Evolutionary conservation across 352 stramenopile species (phyloP), one percentile per base, ranked within the genome.

Genomic region (Phytophthora tubulina): DNA sequence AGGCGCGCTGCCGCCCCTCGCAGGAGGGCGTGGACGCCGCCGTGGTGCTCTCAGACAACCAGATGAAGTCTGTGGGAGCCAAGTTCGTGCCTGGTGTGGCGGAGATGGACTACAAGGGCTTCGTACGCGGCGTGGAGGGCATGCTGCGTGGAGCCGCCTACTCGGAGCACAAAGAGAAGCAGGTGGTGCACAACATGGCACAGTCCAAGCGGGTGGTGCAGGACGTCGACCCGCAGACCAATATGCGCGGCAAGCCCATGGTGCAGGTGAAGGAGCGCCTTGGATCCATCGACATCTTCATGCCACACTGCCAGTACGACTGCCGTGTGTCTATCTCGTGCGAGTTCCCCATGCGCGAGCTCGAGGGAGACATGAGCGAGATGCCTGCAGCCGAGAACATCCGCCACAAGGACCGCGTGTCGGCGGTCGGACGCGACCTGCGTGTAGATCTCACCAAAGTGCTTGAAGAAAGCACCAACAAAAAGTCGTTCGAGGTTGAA

Each of bases 401-500:
- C 42, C 81, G 85, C 13, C 81, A 92, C 75, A 91, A 90, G 51
- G 87, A 96, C 36, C 83, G 89, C n/a, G 86, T 79, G 32, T 96
- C 87, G 5, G 89, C 89, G 3, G 82, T 96, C 1, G 89, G 89
- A 4, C 78, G 78, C 3, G 87, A 96, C n/a, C 51, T 95, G 30
- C 89, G 86, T n/a, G 75, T 96, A 8, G 89, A 96, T 31, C 68
- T 96, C 33, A 96, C 89, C 38, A 91, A 95, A 57, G 87, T 96
- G 51, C 72, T 89, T 4, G 89, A 93, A 35, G 86, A 93, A 57
- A 91, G 85, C 67, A 88, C 78, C 21, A 88, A 90, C 71, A 88
- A 87, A 69, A 78, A 71, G 21, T 79, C 72, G 59, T 96, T 82
- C 63, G 89, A 96, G 74, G 89, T 94, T 33, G 89, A 96, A 67